Percentiles rank a stretch among this genome's conserved stretches.
Conservation (phyloP, 1,139 yeast genomes). For the Wickerhamiella infanticola region DNA sequence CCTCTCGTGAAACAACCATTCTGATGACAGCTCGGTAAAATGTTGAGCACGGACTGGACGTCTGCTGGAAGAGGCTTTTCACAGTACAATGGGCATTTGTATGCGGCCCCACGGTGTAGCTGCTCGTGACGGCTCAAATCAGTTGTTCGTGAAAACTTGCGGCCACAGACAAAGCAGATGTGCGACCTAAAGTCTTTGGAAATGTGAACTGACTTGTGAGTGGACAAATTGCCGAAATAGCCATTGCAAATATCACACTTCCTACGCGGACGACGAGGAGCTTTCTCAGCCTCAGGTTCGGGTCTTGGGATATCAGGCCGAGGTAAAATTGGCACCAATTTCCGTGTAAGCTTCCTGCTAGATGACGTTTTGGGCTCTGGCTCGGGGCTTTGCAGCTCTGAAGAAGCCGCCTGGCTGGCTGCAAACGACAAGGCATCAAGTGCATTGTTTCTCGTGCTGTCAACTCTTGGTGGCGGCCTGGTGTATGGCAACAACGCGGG, state of each 20-base stretch:
- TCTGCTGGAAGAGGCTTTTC: constrained; percentile 2
- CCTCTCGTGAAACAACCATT: constrained; percentile 77
- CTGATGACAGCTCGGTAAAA: constrained; percentile 39
- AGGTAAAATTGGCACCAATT: not conserved
- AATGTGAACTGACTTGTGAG: constrained; percentile 72
- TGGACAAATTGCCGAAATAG: constrained; percentile 64
- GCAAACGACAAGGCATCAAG: constrained; percentile 1
- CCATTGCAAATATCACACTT: constrained; percentile 74
- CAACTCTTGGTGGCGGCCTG: not conserved
- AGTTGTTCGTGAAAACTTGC: constrained; percentile 82
- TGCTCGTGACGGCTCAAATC: constrained; percentile 73
- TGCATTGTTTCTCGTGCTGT: not conserved
- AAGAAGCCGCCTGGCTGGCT: not conserved
- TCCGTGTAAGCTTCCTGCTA: not conserved
- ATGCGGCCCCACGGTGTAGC: constrained; percentile 38
- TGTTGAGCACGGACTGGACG: not conserved
- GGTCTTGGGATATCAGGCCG: not conserved
- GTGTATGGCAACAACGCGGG: not conserved
- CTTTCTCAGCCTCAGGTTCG: not conserved
- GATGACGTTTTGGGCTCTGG: not conserved
- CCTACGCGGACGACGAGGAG: constrained; percentile 30
- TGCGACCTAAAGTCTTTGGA: constrained; percentile 64
- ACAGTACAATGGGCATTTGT: constrained; percentile 22
- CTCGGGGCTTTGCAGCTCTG: not conserved
- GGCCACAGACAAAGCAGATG: constrained; percentile 55